Percentiles rank a stretch among this genome's conserved stretches.
Conservation (phyloP, 2,329 filamentous ascomycete genomes). For the Penicillium vulpinum region DNA sequence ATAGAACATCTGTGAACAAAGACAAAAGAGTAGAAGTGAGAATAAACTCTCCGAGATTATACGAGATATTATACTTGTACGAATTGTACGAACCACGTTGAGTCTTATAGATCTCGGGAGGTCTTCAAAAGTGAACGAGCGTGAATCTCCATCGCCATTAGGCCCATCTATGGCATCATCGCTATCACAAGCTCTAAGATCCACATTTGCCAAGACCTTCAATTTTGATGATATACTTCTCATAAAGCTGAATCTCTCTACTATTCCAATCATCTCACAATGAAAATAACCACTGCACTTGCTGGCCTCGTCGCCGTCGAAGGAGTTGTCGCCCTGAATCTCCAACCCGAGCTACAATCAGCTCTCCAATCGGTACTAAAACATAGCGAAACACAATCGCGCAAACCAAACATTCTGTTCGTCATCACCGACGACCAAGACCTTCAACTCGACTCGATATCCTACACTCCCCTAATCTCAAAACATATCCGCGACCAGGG, state of each 20-base stretch:
- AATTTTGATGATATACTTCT: background rate
- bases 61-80: too few species aligned
- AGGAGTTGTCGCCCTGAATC: slow-evolving; percentile 3
- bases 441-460: slow-evolving; percentile 59
- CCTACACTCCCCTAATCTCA: slow-evolving; percentile 60
- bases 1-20: too few species aligned
- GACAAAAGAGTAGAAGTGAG: too few species aligned
- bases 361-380: slow-evolving; percentile 14
- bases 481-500: slow-evolving; percentile 60
- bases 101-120: too few species aligned
- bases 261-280: background rate
- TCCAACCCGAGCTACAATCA: slow-evolving; percentile 13
- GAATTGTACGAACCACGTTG: too few species aligned
- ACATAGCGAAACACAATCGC: slow-evolving; percentile 1
- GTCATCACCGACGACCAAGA: slow-evolving; percentile 71
- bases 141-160: slow-evolving; percentile 1
- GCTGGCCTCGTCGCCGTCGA: slow-evolving; percentile 20
- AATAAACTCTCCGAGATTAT: too few species aligned
- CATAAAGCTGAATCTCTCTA: background rate
- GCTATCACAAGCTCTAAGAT: too few species aligned
- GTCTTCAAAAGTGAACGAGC: too few species aligned
- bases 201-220: background rate
- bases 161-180: slow-evolving; percentile 18
- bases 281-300: slow-evolving; percentile 21
- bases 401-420: slow-evolving; percentile 61